These are phyloP conservation scores for Ocimum tenuiflorum DNA, from an alignment of 257 asterid genomes.

Conservation along the genomic window DNA sequence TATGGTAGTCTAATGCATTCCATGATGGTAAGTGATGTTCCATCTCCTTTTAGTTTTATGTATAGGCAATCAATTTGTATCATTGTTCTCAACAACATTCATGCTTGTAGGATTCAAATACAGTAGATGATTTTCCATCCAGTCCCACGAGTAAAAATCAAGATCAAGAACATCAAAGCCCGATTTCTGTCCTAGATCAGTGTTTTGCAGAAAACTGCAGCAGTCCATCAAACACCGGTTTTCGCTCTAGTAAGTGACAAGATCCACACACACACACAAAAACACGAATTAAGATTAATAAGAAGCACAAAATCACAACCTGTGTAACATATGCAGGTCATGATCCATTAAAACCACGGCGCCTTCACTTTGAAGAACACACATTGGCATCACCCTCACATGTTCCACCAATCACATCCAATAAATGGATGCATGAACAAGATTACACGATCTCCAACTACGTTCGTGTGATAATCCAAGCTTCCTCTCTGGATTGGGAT, in stretches of 20 bases:
- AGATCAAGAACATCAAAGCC: conserved; percentile 58
- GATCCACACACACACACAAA: background rate
- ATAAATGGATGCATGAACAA: conserved; percentile 18
- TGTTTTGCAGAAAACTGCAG: conserved; percentile 29
- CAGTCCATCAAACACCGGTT: conserved; percentile 20
- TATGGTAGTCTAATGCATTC: background rate
- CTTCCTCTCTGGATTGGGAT: conserved; percentile 35
- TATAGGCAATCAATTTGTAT: background rate
- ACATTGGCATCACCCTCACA: conserved; percentile 19
- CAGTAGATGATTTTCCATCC: conserved; percentile 34
- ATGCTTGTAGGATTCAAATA: conserved; percentile 23
- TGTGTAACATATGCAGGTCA: conserved; percentile 27
- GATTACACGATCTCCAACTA: conserved; percentile 29
- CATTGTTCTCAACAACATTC: background rate
- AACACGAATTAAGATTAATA: background rate
- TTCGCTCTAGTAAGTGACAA: conserved; percentile 29
- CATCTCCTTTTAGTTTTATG: background rate
- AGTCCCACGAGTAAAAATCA: conserved; percentile 36
- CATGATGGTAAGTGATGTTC: conserved; percentile 11
- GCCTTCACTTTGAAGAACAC: conserved; percentile 50
- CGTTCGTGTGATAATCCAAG: conserved; percentile 36
- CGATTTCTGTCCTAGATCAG: conserved; percentile 63
- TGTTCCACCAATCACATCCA: too few species aligned
- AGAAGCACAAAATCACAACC: background rate
- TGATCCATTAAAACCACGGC: conserved; percentile 29